These are phyloP conservation scores for Picocystis salinarum DNA, from an alignment of 139 green algal genomes.

Conservation along the genomic window DNA sequence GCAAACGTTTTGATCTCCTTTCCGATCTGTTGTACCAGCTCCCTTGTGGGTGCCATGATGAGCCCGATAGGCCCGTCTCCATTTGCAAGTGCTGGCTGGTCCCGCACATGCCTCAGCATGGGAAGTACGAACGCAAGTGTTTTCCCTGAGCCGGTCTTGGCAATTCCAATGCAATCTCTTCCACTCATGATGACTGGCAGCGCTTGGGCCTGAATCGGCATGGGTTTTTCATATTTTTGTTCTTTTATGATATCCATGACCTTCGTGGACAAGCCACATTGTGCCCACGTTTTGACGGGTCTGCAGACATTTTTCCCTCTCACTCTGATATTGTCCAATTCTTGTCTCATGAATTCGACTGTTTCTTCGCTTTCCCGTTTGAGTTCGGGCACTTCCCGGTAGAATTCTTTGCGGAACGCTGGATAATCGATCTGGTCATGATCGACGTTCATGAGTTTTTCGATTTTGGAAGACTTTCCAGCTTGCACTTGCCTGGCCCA, in stretches of 20 bases:
- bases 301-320: conserved; percentile 69
- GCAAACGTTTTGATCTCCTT: conserved; percentile 58
- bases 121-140: conserved; percentile 93
- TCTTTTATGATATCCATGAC: conserved; percentile 61
- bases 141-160: conserved; percentile 94
- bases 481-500: conserved; percentile 42
- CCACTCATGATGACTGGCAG: conserved; percentile 91
- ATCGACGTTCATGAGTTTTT: conserved; percentile 65
- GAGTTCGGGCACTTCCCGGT: conserved; percentile 44
- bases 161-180: conserved; percentile 92
- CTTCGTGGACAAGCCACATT: conserved; percentile 49
- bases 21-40: conserved; percentile 76
- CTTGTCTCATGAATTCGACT: conserved; percentile 40
- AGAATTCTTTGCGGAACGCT: conserved; percentile 71
- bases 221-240: conserved; percentile 50
- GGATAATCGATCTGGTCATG: conserved; percentile 50
- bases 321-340: conserved; percentile 63
- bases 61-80: conserved; percentile 77
- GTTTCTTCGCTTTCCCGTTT: conserved; percentile 23
- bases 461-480: conserved; percentile 68
- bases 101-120: conserved; percentile 88
- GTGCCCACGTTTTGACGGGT: conserved; percentile 64
- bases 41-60: conserved; percentile 85
- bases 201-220: conserved; percentile 81
- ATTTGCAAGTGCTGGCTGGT: conserved; percentile 52